Evolutionary conservation across 257 asterid species (phyloP).

Genomic region (Solanum neorickii): DNA sequence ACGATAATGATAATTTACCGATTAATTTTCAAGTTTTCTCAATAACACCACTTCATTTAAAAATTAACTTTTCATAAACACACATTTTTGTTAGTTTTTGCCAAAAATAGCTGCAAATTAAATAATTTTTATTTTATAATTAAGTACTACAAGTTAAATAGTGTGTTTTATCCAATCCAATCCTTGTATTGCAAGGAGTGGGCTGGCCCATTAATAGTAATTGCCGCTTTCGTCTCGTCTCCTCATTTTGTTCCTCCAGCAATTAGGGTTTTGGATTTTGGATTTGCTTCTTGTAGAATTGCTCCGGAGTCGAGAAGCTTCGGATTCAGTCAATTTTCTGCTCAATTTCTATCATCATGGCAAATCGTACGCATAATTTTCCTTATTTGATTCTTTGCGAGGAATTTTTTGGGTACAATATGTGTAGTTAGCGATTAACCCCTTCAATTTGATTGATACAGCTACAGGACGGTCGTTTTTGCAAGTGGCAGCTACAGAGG

Average conservation of each 20-base stretch:
- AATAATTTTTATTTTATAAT: too few species aligned
- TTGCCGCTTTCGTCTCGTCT: background rate
- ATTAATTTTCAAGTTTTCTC: background rate
- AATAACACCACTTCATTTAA: background rate
- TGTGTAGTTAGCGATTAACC: background rate
- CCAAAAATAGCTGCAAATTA: background rate
- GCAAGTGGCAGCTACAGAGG: conserved; percentile 88
- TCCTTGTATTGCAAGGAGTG: background rate
- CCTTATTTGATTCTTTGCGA: background rate
- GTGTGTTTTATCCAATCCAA: background rate
- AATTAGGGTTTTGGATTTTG: background rate
- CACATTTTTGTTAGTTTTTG: background rate
- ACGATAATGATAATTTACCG: background rate
- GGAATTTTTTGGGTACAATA: background rate
- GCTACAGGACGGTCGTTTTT: conserved; percentile 64
- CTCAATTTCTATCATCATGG: conserved; percentile 5
- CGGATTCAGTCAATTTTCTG: background rate
- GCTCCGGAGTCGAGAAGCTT: background rate
- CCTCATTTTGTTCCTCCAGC: background rate
- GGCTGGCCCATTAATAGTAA: background rate
- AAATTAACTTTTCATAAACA: background rate
- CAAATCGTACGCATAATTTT: conserved; percentile 9
- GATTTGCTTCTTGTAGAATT: background rate
- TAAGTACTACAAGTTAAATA: background rate
- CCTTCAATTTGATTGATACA: conserved; percentile 5